Evolutionary conservation across 345 rosid species (phyloP), one percentile per base, ranked within the genome.

Genomic region (Ricinus communis): DNA sequence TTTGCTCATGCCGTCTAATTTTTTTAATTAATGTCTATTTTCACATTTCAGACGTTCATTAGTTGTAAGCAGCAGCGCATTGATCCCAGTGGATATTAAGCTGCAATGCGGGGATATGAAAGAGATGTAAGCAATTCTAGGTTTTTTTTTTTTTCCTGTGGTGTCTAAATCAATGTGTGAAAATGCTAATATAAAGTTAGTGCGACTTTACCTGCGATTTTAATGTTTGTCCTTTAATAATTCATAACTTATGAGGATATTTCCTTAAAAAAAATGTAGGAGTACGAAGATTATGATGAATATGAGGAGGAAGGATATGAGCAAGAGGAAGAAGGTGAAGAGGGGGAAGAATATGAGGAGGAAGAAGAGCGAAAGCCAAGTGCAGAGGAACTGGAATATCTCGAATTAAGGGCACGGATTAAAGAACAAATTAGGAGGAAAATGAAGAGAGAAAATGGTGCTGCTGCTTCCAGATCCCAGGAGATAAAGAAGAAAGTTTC

Each of bases 341-440:
- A 77, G 45, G 83, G 62, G 38, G 83, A 65, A 55, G 83, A 82
- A 14, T 79, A 79, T 24, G 83, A 65, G 22, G 82, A 65, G 49
- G 83, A 79, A 69, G 93, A 84, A 79, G 86, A 78, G 22, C 74
- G 74, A 8, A 78, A 76, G 53, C 91, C 95, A 71, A 87, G 84
- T 8, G 77, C 80, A 52, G 87, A 85, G 74, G 86, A 82, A 66
- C 0, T 76, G 43, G 77, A 87, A 60, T 93, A 86, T 78, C 96
- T 96, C 62, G 90, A 77, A 47, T 77, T 85, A 33, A 89, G 99
- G 52, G 85, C 84, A 70, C 78, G 76, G 72, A 59, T 88, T 54
- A 96, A 96, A 74, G 97, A 90, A 56, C 72, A 77, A 15, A 79
- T 85, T 28, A 83, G 93, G 71, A 83, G 81, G 79, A 82, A 79